phyloP scores from a whole-genome alignment of 352 stramenopile species.

The Globisporangium orthogonon region DNA sequence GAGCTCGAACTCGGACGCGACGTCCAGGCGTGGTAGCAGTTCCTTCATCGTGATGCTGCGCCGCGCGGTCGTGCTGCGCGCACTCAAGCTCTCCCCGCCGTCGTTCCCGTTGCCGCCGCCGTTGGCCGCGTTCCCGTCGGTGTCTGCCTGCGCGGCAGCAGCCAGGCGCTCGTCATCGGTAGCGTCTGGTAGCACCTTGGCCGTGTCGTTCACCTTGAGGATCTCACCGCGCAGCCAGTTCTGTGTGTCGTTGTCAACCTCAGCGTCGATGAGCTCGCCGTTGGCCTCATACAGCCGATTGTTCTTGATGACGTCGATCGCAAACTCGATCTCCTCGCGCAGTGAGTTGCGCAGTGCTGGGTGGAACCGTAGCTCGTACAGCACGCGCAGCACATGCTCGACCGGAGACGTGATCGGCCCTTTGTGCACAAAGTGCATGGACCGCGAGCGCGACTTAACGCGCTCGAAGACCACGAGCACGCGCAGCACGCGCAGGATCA shows the following conservation, averaged over 20 bases:
- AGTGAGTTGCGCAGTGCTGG: slow-evolving; percentile 46
- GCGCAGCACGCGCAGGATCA: slow-evolving; percentile 72
- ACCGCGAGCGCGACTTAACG: slow-evolving; percentile 70
- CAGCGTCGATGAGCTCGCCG: slow-evolving; percentile 57
- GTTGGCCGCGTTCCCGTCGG: slow-evolving; percentile 8
- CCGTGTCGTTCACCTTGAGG: slow-evolving; percentile 60
- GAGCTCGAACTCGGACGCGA: slow-evolving; percentile 58
- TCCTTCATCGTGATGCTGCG: slow-evolving; percentile 55
- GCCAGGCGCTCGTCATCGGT: slow-evolving; percentile 21
- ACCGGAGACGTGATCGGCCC: slow-evolving; percentile 69
- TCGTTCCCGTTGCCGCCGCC: slow-evolving; percentile 10
- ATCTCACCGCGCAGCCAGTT: slow-evolving; percentile 81
- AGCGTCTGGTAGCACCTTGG: slow-evolving; percentile 47
- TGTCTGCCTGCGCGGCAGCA: background rate
- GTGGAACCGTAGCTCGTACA: slow-evolving; percentile 79
- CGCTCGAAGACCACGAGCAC: slow-evolving; percentile 86
- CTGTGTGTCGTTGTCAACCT: slow-evolving; percentile 76
- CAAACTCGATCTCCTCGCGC: slow-evolving; percentile 65
- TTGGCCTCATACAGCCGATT: slow-evolving; percentile 81
- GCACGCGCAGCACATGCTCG: slow-evolving; percentile 64
- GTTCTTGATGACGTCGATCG: slow-evolving; percentile 84
- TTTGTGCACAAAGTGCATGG: slow-evolving; percentile 72
- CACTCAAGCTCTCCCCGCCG: background rate
- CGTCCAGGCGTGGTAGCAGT: slow-evolving; percentile 47
- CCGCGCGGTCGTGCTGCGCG: slow-evolving; percentile 8